Percentiles rank a stretch among this genome's conserved stretches.
Evolutionary conservation across 345 rosid genomes (phyloP).

Genomic region (Gossypium mustelinum): DNA sequence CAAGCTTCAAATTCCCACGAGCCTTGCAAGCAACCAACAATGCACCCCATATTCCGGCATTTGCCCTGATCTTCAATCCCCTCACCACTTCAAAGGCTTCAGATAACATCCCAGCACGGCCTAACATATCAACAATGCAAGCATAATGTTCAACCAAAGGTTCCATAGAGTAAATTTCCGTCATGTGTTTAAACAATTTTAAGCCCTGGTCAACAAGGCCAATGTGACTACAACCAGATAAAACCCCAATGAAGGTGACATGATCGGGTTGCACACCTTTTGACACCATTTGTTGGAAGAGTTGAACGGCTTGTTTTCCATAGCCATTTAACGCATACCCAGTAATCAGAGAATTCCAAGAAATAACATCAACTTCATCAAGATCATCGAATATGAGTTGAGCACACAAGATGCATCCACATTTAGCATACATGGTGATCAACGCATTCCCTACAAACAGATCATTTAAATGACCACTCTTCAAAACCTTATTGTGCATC

Average conservation of each 20-base stretch:
- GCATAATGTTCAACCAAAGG: constrained; percentile 66
- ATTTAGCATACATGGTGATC: constrained; percentile 85
- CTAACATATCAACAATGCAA: constrained; percentile 72
- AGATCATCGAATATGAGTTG: constrained; percentile 54
- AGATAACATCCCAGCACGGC: constrained; percentile 33
- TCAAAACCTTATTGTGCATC: constrained; percentile 55
- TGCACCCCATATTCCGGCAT: constrained; percentile 44
- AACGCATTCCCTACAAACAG: constrained; percentile 54
- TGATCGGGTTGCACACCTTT: constrained; percentile 42
- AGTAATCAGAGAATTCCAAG: constrained; percentile 83
- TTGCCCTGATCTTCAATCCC: constrained; percentile 29
- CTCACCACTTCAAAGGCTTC: constrained; percentile 52
- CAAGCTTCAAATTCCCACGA: constrained; percentile 38
- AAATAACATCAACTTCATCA: constrained; percentile 42
- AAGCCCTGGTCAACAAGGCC: constrained; percentile 42
- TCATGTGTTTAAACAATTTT: constrained; percentile 47
- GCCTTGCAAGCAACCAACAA: constrained; percentile 49
- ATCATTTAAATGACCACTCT: constrained; percentile 50
- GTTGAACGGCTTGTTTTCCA: constrained; percentile 59
- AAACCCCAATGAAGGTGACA: constrained; percentile 53
- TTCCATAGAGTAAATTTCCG: constrained; percentile 35
- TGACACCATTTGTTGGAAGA: constrained; percentile 44
- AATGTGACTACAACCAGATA: constrained; percentile 62
- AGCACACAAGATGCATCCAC: constrained; percentile 73
- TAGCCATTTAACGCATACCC: constrained; percentile 83